Evolutionary conservation across 75 land plant genomes (phyloP), one percentile per base, ranked within the genome.

Genomic region (Cunninghamia lanceolata): DNA sequence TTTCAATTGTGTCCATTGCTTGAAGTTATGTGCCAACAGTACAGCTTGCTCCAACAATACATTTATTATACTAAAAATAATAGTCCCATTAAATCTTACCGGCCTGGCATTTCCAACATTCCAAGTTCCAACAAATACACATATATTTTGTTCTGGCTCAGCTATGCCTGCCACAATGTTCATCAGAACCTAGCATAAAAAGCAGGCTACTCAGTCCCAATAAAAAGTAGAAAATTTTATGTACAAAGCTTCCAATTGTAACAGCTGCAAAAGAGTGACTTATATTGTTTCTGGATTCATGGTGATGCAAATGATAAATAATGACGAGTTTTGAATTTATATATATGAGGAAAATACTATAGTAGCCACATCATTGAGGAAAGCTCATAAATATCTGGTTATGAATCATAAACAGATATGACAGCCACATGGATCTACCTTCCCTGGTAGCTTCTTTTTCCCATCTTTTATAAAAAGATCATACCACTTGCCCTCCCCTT

Each of bases 101-200:
- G 93, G 93, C 42, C 87, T 85, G 43, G 93, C 87, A 88, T 91
- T 91, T 16, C 93, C 93, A 25, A 91, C 93, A 73, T 91, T 91
- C 93, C 93, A 91, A 3, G 93, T 91, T 35, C 93, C 92, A 45
- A 91, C 89, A 84, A 91, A 91, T 9, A 88, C 43, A 46, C 84
- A 54, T 70, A 91, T 85, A 15, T 86, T 86, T 50, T 91, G 93
- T 85, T 91, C 93, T 4, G 93, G 92, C 84, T 90, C 88, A 56
- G 93, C 92, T 71, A 90, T 84, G 38, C 92, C 92, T 19, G 89
- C 93, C 28, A 86, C 40, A 56, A 91, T 86, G 36, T 91, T 77
- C 93, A 91, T 91, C 68, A 89, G 70, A 75, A 89, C 59, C 90
- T 89, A 86, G 70, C 34, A 82, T 53, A 32, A 53, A 63, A 34